These are phyloP conservation scores for Metarhizium guizhouense DNA, from an alignment of 2,329 filamentous ascomycete genomes.

Conservation along the genomic window DNA sequence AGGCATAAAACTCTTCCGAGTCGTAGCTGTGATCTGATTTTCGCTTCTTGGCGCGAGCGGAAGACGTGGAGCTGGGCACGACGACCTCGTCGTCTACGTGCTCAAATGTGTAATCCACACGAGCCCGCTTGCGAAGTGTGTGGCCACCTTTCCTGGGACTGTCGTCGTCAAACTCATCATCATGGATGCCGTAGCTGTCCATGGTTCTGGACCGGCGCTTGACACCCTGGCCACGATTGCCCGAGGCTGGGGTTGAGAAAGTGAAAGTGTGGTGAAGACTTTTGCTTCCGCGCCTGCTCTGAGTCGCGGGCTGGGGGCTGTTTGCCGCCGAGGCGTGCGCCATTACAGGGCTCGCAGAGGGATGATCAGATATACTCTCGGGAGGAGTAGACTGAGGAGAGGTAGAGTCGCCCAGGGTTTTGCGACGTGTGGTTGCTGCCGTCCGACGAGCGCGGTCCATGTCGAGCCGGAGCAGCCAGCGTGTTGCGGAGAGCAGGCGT, in stretches of 20 bases:
- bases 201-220: constrained; percentile 37
- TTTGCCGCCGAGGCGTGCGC: constrained; percentile 19
- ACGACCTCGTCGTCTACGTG: constrained; percentile 40
- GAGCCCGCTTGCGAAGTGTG: constrained; percentile 46
- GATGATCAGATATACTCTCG: constrained; percentile 21
- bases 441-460: constrained; percentile 31
- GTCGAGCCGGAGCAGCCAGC: constrained; percentile 19
- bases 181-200: constrained; percentile 25
- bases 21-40: constrained; percentile 26
- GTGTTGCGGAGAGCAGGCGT: constrained; percentile 9
- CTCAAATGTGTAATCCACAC: constrained; percentile 48
- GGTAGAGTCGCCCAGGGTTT: constrained; percentile 20
- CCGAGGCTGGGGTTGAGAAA: constrained; percentile 25
- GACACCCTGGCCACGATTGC: constrained; percentile 17
- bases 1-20: constrained; percentile 20
- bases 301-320: constrained; percentile 20
- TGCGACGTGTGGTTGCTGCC: constrained; percentile 22
- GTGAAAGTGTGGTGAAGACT: constrained; percentile 26
- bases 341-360: constrained; percentile 21
- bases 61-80: constrained; percentile 24
- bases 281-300: constrained; percentile 24
- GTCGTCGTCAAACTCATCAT: constrained; percentile 36
- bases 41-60: constrained; percentile 27
- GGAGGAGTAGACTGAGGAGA: constrained; percentile 25
- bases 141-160: constrained; percentile 49